A percentile compares a stretch with the other conserved stretches of the same genome.
Conservation (phyloP, 2,329 filamentous ascomycete genomes). For the Phialophora macrospora region DNA sequence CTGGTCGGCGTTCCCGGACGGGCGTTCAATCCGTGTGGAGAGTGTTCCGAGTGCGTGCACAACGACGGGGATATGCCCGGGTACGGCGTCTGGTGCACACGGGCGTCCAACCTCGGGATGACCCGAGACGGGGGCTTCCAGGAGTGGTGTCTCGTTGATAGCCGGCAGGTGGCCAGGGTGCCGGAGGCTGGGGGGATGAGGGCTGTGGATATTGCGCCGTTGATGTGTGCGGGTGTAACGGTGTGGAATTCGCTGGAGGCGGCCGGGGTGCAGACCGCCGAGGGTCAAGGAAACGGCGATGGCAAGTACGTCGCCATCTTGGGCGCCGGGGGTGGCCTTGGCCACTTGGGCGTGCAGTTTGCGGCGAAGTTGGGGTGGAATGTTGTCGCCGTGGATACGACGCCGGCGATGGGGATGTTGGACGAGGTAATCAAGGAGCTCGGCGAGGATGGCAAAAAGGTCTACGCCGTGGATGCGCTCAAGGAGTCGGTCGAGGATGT, state of each 20-base stretch:
- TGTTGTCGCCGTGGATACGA: constrained; percentile 46
- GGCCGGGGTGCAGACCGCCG: constrained; percentile 23
- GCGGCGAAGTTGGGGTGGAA: constrained; percentile 46
- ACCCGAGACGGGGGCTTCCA: constrained; percentile 38
- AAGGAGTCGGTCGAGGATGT: constrained; percentile 42
- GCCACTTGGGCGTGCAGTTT: constrained; percentile 43
- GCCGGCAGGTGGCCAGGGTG: constrained; percentile 37
- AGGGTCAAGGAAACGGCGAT: constrained; percentile 31
- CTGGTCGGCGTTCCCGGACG: constrained; percentile 33
- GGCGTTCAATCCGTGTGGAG: constrained; percentile 28
- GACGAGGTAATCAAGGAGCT: constrained; percentile 38
- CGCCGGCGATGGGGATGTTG: constrained; percentile 35
- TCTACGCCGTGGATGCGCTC: constrained; percentile 50
- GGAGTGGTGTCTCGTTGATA: constrained; percentile 40
- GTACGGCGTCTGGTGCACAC: constrained; percentile 35
- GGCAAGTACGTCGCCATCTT: constrained; percentile 48
- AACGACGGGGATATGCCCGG: constrained; percentile 32
- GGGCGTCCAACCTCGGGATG: constrained; percentile 29
- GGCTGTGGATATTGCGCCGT: constrained; percentile 47
- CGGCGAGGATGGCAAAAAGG: constrained; percentile 34
- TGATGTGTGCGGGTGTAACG: constrained; percentile 54
- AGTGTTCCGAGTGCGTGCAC: constrained; percentile 32
- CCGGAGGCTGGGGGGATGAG: constrained; percentile 42
- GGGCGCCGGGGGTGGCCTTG: constrained; percentile 44
- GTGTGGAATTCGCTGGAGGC: constrained; percentile 50